Conservation (phyloP, 1,284 basidiomycete genomes). For the Kwoniella shivajii region DNA sequence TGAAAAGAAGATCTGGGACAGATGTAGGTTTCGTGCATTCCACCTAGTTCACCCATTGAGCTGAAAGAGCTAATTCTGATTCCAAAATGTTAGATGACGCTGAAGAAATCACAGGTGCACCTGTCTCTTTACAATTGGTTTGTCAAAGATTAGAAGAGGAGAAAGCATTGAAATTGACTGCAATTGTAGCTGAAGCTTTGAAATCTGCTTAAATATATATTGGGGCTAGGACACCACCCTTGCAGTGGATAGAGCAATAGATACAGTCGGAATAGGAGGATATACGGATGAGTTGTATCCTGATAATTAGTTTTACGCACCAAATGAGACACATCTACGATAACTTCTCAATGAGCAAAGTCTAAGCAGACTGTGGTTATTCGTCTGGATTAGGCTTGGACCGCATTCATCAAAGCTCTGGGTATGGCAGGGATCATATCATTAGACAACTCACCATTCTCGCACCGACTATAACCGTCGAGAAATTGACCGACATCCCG, state of each 20-base stretch:
- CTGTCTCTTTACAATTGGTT: slow-evolving; percentile 70
- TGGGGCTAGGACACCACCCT: neutral
- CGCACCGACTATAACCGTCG: neutral
- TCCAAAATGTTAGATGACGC: slow-evolving; percentile 60
- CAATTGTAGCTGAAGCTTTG: slow-evolving; percentile 56
- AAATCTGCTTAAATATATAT: neutral
- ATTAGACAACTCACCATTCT: too few species aligned
- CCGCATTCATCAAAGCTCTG: too few species aligned
- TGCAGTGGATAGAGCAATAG: too few species aligned
- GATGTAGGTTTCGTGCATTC: slow-evolving; percentile 57
- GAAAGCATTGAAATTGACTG: slow-evolving; percentile 39
- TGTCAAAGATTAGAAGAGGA: slow-evolving; percentile 65
- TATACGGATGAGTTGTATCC: too few species aligned
- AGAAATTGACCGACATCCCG: too few species aligned
- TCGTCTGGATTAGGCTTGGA: too few species aligned
- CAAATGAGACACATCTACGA: neutral
- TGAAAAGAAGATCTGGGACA: slow-evolving; percentile 61
- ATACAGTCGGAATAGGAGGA: too few species aligned
- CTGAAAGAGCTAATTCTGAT: neutral
- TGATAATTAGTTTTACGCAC: too few species aligned
- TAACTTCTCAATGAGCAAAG: neutral
- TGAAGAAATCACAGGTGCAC: slow-evolving; percentile 62
- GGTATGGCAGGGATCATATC: too few species aligned
- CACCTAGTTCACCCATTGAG: neutral
- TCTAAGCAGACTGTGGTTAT: neutral